phyloP scores from a whole-genome alignment of 305 asterid species.

The Solanum chacoense region DNA sequence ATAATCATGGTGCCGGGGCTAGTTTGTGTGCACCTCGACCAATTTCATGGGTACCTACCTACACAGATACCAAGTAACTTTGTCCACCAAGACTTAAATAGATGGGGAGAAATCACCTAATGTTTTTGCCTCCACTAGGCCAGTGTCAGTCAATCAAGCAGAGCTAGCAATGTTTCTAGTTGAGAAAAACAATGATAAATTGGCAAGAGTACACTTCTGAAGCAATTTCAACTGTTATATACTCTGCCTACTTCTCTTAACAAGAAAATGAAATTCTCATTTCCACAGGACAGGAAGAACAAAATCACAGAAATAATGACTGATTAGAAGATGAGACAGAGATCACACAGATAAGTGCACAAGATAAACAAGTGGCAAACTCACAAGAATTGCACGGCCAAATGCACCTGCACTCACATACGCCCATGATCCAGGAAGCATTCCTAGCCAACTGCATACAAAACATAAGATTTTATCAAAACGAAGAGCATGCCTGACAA shows the following conservation, averaged over 20 bases:
- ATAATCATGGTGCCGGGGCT: neutral
- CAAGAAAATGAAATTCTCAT: neutral
- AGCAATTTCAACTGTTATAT: neutral
- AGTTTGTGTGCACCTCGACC: neutral
- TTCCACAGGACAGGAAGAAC: neutral
- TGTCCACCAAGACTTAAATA: neutral
- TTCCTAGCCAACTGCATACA: constrained; percentile 82
- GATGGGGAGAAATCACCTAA: neutral
- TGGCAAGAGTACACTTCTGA: neutral
- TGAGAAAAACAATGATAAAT: neutral
- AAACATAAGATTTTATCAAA: neutral
- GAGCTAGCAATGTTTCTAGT: neutral
- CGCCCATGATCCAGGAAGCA: constrained; percentile 99
- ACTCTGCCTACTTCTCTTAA: neutral
- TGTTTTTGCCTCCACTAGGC: neutral
- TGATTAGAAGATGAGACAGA: neutral
- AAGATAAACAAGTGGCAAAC: constrained; percentile 9
- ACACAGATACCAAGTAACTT: neutral
- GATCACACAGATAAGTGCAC: neutral
- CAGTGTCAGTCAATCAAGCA: neutral
- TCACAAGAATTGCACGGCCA: constrained; percentile 88
- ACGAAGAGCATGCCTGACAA: neutral
- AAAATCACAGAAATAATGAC: neutral
- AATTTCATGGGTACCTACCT: neutral
- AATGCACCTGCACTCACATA: constrained; percentile 98